Base-by-base conservation (phyloP, 108 stramenopile species). In the Cyclotella baltica region DNA sequence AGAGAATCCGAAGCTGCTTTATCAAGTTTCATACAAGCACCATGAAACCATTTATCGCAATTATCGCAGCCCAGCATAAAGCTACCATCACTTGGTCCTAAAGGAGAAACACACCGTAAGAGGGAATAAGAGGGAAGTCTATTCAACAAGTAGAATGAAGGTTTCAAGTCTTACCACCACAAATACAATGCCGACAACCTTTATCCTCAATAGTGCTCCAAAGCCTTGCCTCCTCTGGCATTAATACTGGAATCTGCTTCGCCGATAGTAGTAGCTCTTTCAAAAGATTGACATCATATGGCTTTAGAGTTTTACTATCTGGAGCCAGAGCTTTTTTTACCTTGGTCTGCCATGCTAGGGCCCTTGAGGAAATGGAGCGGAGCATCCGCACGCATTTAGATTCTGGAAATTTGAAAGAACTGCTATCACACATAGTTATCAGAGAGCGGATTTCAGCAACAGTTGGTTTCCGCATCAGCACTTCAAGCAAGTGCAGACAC, bases 41-140 rank as follows among this genome's bases (percentile, higher is more conserved):
- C 92, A 77, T 97, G 97, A 76, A 89, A 97, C 94, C 92, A 96
- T 47, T 80, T 76, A 30, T 95, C 84, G 71, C 97, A 98, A 23
- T 69, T 72, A 57, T 92, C 87, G 73, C 97, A 98, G 62, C 86
- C 50, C 8, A 97, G 71, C 97, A 98, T 98, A 55, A 91, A 88
- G 30, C 85, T 73, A 11, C 94, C 97, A 81, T 96, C 94, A 70
- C 86, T 83, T 11, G 94, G 91, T 3, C 96, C 88, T 77, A 31
- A 43, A 43, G 47, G n/a, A 48, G 6, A 48, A 48, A 48, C 18
- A 48, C n/a, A 16, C 22, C 27, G 30, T 59, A 58, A 22, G 40
- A 37, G 35, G 58, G 57, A 58, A 27, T 58, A 20, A 8, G 10
- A 9, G 16, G 8, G 9, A 35, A 33, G 4, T n/a, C 25, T 15